Evolutionary conservation across 108 stramenopile species (phyloP).

Genomic region (Cyclotella baltica): DNA sequence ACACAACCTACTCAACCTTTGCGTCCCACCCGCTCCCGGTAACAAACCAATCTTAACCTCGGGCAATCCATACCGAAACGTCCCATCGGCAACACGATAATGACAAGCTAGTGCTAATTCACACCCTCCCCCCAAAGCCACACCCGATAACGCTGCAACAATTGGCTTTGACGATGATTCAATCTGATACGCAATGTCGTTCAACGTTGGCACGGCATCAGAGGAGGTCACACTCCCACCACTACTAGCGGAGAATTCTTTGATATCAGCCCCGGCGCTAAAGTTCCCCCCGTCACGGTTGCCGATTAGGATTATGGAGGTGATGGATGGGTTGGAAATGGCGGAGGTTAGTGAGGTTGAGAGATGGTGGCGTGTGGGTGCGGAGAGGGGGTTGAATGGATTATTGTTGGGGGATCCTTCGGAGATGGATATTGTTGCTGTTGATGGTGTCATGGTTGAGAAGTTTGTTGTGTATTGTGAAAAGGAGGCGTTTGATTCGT

Average conservation of each 20-base stretch:
- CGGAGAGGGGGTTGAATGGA: constrained; percentile 82
- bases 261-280: constrained; percentile 98
- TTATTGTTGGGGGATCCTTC: constrained; percentile 35
- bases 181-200: constrained; percentile 68
- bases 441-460: neutral
- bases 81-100: constrained; percentile 74
- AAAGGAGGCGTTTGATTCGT: neutral
- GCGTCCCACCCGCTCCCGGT: constrained; percentile 97
- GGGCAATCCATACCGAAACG: constrained; percentile 86
- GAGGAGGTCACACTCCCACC: constrained; percentile 30
- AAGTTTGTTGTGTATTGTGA: neutral
- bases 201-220: constrained; percentile 53
- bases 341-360: constrained; percentile 50
- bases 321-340: constrained; percentile 50
- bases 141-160: constrained; percentile 94
- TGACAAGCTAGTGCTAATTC: constrained; percentile 96
- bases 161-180: constrained; percentile 89
- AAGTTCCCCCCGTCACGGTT: constrained; percentile 80
- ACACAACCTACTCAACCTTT: constrained; percentile 93
- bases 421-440: constrained; percentile 49
- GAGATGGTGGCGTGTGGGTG: constrained; percentile 54
- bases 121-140: constrained; percentile 93
- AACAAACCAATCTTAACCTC: constrained; percentile 97
- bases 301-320: constrained; percentile 89
- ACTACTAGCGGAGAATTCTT: constrained; percentile 76